Base-by-base conservation (phyloP, 495 filamentous ascomycete species). In the Platismatia glauca region DNA sequence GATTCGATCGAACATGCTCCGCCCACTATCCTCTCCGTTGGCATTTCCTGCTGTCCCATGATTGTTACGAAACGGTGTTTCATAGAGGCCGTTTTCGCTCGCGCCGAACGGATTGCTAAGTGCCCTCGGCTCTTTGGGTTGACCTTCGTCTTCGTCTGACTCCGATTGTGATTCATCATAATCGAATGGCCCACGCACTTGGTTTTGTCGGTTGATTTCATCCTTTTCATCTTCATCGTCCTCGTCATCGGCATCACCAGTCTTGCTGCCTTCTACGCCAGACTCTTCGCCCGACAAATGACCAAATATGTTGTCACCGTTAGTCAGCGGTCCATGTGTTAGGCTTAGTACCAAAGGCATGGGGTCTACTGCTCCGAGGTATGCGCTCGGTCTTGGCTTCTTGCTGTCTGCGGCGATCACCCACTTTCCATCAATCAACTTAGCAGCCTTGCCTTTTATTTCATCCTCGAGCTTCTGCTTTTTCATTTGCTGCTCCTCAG, bases 1-100 rank as follows among this genome's bases (percentile, higher is more conserved):
- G 20, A 86, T 74, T 48, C 82, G 79, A 58, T 84, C 83, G 60
- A 88, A 88, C 5, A 87, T 65, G 68, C 80, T 85, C 39, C 78
- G 77, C 39, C 76, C 74, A 24, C 66, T 60, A 57, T 53, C 52
- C 12, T 55, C 60, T 34, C 16, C 33, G 13, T 33, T 56, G 7
- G 66, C 66, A 35, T 71, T 64, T 34, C 68, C 63, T 50, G 69
- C 35, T 55, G 68, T 65, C 59, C 63, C 38, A 55, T 62, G 62
- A 35, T 71, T 69, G 58, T 31, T 1, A 15, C 27, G 27, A 29
- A 27, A 18, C 27, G 27, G 27, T 31, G 48, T 18, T 12, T 53
- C 15, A 53, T 31, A 33, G 16, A 20, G 50, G 7, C 50, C 50
- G 20, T 34, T 53, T 29, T 7, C 5, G 20, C 13, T 53, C 18